A percentile compares a stretch with the other conserved stretches of the same genome.
These are phyloP conservation scores for Cicer arietinum DNA, from an alignment of 306 rosid genomes.

Conservation along the genomic window DNA sequence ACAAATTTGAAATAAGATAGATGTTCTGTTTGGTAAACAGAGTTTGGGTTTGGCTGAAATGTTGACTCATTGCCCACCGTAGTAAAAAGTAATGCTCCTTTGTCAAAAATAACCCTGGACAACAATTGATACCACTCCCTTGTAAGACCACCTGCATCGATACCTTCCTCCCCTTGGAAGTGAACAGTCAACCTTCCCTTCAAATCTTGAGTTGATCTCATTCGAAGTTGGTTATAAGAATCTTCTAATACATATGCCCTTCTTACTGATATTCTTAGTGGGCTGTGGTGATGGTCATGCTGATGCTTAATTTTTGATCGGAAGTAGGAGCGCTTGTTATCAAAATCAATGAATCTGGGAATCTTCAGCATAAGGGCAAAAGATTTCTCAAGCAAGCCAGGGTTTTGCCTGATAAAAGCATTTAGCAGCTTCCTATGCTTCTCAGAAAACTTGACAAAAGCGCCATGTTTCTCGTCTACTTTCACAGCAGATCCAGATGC, in stretches of 20 bases:
- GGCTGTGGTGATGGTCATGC: conserved; percentile 93
- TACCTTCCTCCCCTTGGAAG: conserved; percentile 99
- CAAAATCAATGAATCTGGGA: conserved; percentile 92
- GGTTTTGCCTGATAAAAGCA: conserved; percentile 95
- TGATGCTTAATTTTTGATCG: conserved; percentile 95
- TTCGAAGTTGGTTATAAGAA: conserved; percentile 93
- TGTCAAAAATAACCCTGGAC: conserved; percentile 96
- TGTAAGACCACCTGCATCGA: conserved; percentile 97
- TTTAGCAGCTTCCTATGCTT: conserved; percentile 91
- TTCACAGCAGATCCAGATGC: conserved; percentile 58
- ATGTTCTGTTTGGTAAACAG: conserved; percentile 97
- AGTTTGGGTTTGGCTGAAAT: conserved; percentile 96
- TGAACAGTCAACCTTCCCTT: conserved; percentile 96
- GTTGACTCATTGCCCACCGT: conserved; percentile 96
- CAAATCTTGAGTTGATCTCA: conserved; percentile 85
- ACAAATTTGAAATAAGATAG: conserved; percentile 96
- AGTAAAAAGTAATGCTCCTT: conserved; percentile 92
- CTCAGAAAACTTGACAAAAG: conserved; percentile 89
- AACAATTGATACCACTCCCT: conserved; percentile 96
- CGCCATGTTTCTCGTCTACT: conserved; percentile 79
- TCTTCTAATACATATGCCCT: conserved; percentile 96
- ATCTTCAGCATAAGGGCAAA: conserved; percentile 89
- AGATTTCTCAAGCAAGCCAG: conserved; percentile 93
- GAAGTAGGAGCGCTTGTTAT: conserved; percentile 92
- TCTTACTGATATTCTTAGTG: conserved; percentile 91